Evolutionary conservation across 2,329 filamentous ascomycete genomes (phyloP).

Genomic region (Emericellopsis cladophorae): DNA sequence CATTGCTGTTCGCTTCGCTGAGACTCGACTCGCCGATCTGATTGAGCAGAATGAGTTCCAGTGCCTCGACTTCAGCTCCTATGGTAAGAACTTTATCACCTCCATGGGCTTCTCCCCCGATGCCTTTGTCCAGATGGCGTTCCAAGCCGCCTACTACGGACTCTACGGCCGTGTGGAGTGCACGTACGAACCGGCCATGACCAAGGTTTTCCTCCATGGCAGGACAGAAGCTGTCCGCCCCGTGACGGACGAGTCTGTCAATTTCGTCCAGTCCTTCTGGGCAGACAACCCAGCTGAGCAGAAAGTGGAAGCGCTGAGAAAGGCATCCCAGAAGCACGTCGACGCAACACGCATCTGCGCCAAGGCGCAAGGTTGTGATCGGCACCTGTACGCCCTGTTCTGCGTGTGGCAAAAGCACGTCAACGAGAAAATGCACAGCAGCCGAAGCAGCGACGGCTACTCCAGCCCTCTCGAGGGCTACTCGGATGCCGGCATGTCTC

Average conservation of each 20-base stretch:
- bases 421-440: constrained; percentile 47
- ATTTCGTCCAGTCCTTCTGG: constrained; percentile 92
- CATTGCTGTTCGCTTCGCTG: constrained; percentile 86
- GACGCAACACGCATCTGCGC: constrained; percentile 71
- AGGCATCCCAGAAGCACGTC: constrained; percentile 74
- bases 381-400: constrained; percentile 87
- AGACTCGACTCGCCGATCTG: constrained; percentile 84
- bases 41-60: constrained; percentile 96
- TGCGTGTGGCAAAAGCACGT: constrained; percentile 88
- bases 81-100: constrained; percentile 96
- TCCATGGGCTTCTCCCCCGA: constrained; percentile 95
- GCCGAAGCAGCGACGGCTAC: constrained; percentile 45
- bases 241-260: constrained; percentile 70
- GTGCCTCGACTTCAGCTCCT: constrained; percentile 76
- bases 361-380: constrained; percentile 81
- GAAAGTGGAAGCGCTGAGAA: constrained; percentile 77
- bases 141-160: constrained; percentile 95
- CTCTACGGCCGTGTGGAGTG: constrained; percentile 89
- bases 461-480: constrained; percentile 44
- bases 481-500: constrained; percentile 31
- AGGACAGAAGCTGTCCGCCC: constrained; percentile 87
- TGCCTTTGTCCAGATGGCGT: constrained; percentile 97
- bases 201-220: constrained; percentile 84
- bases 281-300: constrained; percentile 69
- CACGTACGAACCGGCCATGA: constrained; percentile 98